Evolutionary conservation across 305 asterid genomes (phyloP).

Genomic region (Andrographis paniculata): DNA sequence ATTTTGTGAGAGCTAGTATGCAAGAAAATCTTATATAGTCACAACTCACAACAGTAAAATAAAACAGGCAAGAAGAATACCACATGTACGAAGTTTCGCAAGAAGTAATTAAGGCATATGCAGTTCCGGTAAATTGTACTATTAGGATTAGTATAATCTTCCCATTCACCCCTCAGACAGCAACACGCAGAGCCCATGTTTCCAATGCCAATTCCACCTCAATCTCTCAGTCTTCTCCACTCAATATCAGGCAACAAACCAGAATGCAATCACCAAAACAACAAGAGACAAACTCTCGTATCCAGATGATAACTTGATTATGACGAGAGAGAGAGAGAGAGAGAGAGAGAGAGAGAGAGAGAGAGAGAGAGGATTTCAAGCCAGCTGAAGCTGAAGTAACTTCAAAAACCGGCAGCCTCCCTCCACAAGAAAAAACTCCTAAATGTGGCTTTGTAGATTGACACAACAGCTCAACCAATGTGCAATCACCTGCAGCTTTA

Average conservation of each 20-base stretch:
- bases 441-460: slow-evolving; percentile 15
- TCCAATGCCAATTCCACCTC: slow-evolving; percentile 15
- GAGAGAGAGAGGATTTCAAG: slow-evolving; percentile 46
- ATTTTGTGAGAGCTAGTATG: not conserved
- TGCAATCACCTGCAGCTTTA: slow-evolving; percentile 34
- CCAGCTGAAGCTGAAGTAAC: slow-evolving; percentile 30
- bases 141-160: slow-evolving; percentile 58
- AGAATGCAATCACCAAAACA: slow-evolving; percentile 19
- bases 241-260: slow-evolving; percentile 15
- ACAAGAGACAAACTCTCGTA: slow-evolving; percentile 11
- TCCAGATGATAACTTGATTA: slow-evolving; percentile 1
- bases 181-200: slow-evolving; percentile 86
- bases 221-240: slow-evolving; percentile 15
- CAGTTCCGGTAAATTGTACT: slow-evolving; percentile 65
- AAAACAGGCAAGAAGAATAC: slow-evolving; percentile 24
- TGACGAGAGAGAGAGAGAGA: slow-evolving; percentile 42
- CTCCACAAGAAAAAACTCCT: slow-evolving; percentile 21
- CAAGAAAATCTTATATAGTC: not conserved
- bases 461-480: slow-evolving; percentile 10
- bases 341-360: slow-evolving; percentile 47
- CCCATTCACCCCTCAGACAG: slow-evolving; percentile 75
- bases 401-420: slow-evolving; percentile 49
- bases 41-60: not conserved
- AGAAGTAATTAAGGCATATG: slow-evolving; percentile 61
- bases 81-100: slow-evolving; percentile 60